Evolutionary conservation across 2,329 filamentous ascomycete genomes (phyloP).

Genomic region (Trichophyton equinum): DNA sequence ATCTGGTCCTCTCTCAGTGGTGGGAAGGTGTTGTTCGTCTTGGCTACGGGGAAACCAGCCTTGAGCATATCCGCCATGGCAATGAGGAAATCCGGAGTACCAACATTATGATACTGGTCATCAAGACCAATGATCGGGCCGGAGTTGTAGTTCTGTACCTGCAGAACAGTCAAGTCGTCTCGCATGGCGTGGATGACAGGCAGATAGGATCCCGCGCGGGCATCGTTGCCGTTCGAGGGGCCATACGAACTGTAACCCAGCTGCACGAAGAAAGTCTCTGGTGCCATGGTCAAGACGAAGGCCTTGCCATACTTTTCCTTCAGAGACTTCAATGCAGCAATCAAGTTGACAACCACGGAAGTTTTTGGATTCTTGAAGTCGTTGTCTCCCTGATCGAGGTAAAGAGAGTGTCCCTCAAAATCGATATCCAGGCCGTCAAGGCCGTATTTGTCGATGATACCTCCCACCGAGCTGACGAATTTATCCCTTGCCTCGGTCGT

Average conservation of each 20-base stretch:
- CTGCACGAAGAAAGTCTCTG: conserved; percentile 7
- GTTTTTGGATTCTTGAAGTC: conserved; percentile 8
- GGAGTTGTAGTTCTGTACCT: conserved; percentile 9
- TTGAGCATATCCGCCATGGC: conserved; percentile 8
- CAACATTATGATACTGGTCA: conserved; percentile 3
- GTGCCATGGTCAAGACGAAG: conserved; percentile 6
- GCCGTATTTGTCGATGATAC: conserved; percentile 5
- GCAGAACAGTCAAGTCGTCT: conserved; percentile 4
- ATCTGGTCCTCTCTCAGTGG: conserved; percentile 5
- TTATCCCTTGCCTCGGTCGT: conserved; percentile 3
- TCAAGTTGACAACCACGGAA: conserved; percentile 6
- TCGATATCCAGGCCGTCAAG: conserved; percentile 6
- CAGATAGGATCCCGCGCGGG: conserved; percentile 3
- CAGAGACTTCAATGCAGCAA: neutral
- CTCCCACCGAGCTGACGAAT: conserved; percentile 6
- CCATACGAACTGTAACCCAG: conserved; percentile 4
- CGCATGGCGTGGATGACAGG: conserved; percentile 8
- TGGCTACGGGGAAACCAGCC: conserved; percentile 6
- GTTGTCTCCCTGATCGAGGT: conserved; percentile 3
- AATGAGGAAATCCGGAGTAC: conserved; percentile 4
- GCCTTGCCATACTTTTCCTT: conserved; percentile 6
- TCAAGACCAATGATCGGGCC: conserved; percentile 7
- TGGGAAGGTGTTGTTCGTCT: conserved; percentile 5
- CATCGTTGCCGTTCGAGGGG: neutral
- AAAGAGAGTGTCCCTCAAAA: conserved; percentile 7